Conservation (phyloP, 352 stramenopile species). For the Phytopythium mirpurense region DNA sequence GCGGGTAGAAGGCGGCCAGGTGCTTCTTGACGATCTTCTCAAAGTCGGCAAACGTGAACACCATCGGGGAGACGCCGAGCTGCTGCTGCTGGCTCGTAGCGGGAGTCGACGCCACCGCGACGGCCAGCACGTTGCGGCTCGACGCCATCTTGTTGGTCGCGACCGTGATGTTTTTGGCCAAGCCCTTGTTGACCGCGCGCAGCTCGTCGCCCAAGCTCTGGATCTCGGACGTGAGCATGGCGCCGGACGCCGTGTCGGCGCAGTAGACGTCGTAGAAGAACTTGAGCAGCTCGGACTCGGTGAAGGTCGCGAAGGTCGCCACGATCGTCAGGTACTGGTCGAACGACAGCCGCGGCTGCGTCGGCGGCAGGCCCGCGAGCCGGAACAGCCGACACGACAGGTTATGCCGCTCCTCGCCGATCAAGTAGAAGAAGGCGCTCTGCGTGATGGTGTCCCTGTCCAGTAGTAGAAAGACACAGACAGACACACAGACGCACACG, state of each 20-base stretch:
- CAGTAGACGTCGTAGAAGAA: slow-evolving; percentile 59
- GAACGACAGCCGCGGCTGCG: slow-evolving; percentile 34
- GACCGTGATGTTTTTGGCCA: slow-evolving; percentile 38
- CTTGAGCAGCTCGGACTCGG: slow-evolving; percentile 37
- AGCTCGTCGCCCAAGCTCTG: slow-evolving; percentile 32
- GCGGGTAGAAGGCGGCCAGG: slow-evolving; percentile 42
- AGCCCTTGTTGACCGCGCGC: slow-evolving; percentile 32
- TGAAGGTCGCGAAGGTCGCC: slow-evolving; percentile 43
- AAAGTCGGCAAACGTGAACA: slow-evolving; percentile 47
- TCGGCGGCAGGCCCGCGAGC: slow-evolving; percentile 16
- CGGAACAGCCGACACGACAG: slow-evolving; percentile 41
- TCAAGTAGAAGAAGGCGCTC: slow-evolving; percentile 50
- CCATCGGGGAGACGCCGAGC: background rate
- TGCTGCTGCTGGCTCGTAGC: background rate
- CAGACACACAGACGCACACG: background rate
- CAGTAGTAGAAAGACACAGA: background rate
- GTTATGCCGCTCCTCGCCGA: slow-evolving; percentile 36
- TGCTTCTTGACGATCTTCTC: slow-evolving; percentile 40
- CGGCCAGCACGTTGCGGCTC: slow-evolving; percentile 14
- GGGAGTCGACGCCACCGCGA: slow-evolving; percentile 7
- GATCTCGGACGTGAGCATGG: slow-evolving; percentile 33
- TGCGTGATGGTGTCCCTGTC: slow-evolving; percentile 32
- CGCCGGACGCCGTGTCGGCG: slow-evolving; percentile 8
- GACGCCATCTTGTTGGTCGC: slow-evolving; percentile 32
- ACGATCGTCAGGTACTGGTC: slow-evolving; percentile 48